phyloP scores from a whole-genome alignment of 257 asterid species.

The Solanum rostratum region DNA sequence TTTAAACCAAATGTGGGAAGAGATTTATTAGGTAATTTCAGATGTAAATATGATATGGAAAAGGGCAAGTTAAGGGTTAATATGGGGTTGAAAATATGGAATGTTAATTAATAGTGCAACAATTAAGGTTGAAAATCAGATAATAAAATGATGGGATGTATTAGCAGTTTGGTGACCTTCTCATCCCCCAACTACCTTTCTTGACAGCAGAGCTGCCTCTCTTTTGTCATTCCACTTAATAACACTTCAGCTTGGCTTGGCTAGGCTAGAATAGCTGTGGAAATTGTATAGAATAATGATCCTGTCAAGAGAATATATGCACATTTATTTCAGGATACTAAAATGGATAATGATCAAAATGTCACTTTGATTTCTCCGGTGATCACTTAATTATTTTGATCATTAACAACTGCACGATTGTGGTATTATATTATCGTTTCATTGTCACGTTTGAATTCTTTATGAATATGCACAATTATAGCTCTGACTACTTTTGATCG shows the following conservation, averaged over 20 bases:
- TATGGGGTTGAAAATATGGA: background rate
- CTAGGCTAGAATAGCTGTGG: background rate
- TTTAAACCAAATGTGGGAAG: background rate
- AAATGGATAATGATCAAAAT: background rate
- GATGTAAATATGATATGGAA: background rate
- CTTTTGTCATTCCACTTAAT: constrained; percentile 8
- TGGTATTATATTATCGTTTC: no score
- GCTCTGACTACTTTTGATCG: no score
- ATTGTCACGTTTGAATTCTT: no score
- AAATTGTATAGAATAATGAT: background rate
- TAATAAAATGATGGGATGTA: background rate
- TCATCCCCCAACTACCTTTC: constrained; percentile 45
- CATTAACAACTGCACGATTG: no score
- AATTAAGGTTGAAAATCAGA: background rate
- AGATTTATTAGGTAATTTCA: background rate
- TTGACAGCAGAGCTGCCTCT: constrained; percentile 31
- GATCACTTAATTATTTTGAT: no score
- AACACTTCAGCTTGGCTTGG: background rate
- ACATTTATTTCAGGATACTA: background rate
- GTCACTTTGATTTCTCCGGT: no score
- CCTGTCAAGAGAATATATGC: background rate
- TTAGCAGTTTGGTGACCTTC: constrained; percentile 42
- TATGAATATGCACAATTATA: no score
- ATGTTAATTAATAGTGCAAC: background rate
- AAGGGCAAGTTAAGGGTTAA: constrained; percentile 6